These are phyloP conservation scores for Diaporthe sp. DNA, from an alignment of 2,329 filamentous ascomycete genomes.

Conservation along the genomic window DNA sequence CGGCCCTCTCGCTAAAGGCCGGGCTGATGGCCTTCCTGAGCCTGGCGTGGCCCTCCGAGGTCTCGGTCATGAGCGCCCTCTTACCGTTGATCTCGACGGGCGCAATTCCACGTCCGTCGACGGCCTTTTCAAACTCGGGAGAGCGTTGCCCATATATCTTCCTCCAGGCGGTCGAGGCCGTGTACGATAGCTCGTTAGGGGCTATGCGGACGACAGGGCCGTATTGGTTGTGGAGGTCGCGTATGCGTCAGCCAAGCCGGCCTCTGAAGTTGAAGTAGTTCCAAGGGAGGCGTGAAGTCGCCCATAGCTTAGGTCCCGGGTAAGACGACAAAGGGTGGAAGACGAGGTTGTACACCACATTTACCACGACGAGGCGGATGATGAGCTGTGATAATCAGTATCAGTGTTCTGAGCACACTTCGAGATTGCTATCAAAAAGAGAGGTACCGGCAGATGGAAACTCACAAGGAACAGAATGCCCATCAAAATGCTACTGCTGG, in stretches of 20 bases:
- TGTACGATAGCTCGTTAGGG: conserved; percentile 49
- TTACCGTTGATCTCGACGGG: conserved; percentile 28
- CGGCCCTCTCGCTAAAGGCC: conserved; percentile 41
- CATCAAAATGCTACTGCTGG: not conserved
- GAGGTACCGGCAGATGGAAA: not conserved
- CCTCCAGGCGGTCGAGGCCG: conserved; percentile 46
- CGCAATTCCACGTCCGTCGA: conserved; percentile 11
- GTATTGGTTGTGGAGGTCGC: conserved; percentile 28
- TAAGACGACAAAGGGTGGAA: conserved; percentile 46
- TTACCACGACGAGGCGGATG: not conserved
- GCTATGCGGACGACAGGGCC: conserved; percentile 47
- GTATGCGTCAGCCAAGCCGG: conserved; percentile 21
- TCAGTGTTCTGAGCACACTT: not conserved
- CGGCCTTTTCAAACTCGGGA: conserved; percentile 17
- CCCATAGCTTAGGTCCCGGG: conserved; percentile 27
- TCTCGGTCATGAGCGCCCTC: conserved; percentile 28
- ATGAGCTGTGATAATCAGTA: not conserved
- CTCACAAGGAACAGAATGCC: not conserved
- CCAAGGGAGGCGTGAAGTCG: conserved; percentile 27
- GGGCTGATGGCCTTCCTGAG: conserved; percentile 39
- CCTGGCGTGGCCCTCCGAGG: conserved; percentile 30
- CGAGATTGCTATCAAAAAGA: not conserved
- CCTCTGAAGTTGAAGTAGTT: conserved; percentile 25
- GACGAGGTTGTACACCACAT: conserved; percentile 33
- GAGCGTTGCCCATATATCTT: conserved; percentile 19